Conservation (phyloP, 78 protist species). For the Neovahlkampfia damariscottae region DNA sequence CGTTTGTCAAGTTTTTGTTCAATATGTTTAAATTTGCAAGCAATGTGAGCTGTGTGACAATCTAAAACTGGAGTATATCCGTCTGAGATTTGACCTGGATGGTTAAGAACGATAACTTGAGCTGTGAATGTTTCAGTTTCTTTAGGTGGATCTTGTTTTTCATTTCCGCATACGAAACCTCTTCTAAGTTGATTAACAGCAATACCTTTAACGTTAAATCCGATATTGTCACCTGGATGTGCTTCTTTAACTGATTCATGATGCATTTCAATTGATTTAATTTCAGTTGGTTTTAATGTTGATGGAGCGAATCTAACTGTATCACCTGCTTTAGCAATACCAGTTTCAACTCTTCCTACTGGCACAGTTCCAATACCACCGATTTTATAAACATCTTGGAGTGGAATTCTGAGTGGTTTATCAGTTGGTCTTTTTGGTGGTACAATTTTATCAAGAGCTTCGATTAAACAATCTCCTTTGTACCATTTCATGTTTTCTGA, state of each 20-base stretch:
- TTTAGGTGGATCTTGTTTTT: constrained; percentile 75
- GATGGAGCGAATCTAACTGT: constrained; percentile 87
- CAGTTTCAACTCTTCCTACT: constrained; percentile 96
- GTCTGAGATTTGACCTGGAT: constrained; percentile 83
- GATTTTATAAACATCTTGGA: constrained; percentile 95
- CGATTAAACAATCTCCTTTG: constrained; percentile 39
- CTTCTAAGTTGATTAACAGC: constrained; percentile 85
- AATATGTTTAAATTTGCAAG: constrained; percentile 82
- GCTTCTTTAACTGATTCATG: constrained; percentile 79
- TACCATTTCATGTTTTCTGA: constrained; percentile 82
- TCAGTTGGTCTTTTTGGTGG: constrained; percentile 88
- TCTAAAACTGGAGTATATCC: constrained; percentile 93
- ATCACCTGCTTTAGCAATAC: constrained; percentile 80
- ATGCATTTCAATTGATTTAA: constrained; percentile 97
- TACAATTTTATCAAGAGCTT: constrained; percentile 57
- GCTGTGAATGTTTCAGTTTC: constrained; percentile 74
- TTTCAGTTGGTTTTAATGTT: constrained; percentile 60
- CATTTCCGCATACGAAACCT: constrained; percentile 81
- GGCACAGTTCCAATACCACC: constrained; percentile 95
- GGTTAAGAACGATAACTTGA: constrained; percentile 91
- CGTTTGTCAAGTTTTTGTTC: constrained; percentile 77
- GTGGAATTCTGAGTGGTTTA: constrained; percentile 94
- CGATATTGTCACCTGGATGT: constrained; percentile 93
- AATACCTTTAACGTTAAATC: constrained; percentile 91
- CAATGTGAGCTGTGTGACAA: constrained; percentile 96